Evolutionary conservation across 176 grass and related monocot species (phyloP).

Genomic region (Dactylis glomerata): DNA sequence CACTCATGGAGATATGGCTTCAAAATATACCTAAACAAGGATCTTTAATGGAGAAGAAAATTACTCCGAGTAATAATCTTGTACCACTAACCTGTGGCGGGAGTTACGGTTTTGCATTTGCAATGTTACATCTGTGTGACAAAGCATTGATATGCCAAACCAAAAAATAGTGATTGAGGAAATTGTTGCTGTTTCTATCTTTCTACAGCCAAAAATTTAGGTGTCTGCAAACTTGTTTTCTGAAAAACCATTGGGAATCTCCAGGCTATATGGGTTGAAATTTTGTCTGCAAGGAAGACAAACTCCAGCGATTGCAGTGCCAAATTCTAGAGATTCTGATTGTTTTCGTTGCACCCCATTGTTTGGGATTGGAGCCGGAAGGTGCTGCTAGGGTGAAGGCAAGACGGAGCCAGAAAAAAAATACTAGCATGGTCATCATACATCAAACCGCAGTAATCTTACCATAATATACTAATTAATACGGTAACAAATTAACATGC

Average conservation of each 20-base stretch:
- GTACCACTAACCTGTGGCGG: background rate
- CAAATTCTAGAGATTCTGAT: background rate
- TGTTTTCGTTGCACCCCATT: background rate
- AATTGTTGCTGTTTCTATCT: background rate
- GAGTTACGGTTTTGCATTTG: background rate
- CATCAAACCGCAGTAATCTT: background rate
- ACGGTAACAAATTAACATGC: background rate
- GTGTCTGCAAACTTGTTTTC: background rate
- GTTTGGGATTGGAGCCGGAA: background rate
- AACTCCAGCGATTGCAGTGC: background rate
- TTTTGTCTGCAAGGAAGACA: background rate
- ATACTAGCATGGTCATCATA: background rate
- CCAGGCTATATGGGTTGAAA: background rate
- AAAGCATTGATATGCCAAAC: background rate
- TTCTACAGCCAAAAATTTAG: background rate
- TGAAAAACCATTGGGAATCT: background rate
- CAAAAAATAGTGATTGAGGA: background rate
- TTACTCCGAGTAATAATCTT: background rate
- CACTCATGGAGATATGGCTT: background rate
- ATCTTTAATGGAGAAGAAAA: conserved; percentile 20
- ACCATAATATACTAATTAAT: background rate
- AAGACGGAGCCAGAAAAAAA: background rate
- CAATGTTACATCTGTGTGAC: background rate
- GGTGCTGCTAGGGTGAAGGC: background rate
- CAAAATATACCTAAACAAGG: background rate